Conservation (phyloP, 257 asterid species). For the Jasminum sambac region DNA sequence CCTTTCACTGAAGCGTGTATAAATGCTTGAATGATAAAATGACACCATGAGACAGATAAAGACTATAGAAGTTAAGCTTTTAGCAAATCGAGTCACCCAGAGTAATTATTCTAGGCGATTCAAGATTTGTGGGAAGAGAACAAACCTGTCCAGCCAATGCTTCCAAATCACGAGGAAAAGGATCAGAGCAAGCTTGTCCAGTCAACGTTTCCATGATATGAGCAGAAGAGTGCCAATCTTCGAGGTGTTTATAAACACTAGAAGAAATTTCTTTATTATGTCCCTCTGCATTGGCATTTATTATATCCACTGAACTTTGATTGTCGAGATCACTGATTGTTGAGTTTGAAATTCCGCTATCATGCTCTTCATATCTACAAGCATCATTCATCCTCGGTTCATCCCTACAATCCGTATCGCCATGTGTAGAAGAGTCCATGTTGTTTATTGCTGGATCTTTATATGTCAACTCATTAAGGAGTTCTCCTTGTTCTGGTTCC, state of each 20-base stretch:
- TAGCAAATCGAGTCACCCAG: slow-evolving; percentile 7
- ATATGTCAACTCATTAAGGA: slow-evolving; percentile 8
- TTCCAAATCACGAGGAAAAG: background rate
- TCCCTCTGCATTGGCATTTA: slow-evolving; percentile 13
- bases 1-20: background rate
- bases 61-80: background rate
- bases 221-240: slow-evolving; percentile 29
- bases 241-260: slow-evolving; percentile 20
- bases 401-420: slow-evolving; percentile 17
- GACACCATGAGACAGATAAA: background rate
- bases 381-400: slow-evolving; percentile 14
- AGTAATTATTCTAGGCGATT: slow-evolving; percentile 7
- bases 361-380: slow-evolving; percentile 26
- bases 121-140: slow-evolving; percentile 16
- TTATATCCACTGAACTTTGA: background rate
- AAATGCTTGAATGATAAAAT: background rate
- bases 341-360: slow-evolving; percentile 12
- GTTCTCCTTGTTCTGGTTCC: slow-evolving; percentile 25
- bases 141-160: slow-evolving; percentile 27
- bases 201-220: slow-evolving; percentile 27
- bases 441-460: slow-evolving; percentile 7
- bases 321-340: slow-evolving; percentile 12
- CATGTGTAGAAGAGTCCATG: slow-evolving; percentile 20
- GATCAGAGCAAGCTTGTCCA: slow-evolving; percentile 30
- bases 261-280: slow-evolving; percentile 14